Percentiles rank a stretch among this genome's conserved stretches.
Conservation (phyloP, 1,284 basidiomycete genomes). For the Mrakiaceae sp. region DNA sequence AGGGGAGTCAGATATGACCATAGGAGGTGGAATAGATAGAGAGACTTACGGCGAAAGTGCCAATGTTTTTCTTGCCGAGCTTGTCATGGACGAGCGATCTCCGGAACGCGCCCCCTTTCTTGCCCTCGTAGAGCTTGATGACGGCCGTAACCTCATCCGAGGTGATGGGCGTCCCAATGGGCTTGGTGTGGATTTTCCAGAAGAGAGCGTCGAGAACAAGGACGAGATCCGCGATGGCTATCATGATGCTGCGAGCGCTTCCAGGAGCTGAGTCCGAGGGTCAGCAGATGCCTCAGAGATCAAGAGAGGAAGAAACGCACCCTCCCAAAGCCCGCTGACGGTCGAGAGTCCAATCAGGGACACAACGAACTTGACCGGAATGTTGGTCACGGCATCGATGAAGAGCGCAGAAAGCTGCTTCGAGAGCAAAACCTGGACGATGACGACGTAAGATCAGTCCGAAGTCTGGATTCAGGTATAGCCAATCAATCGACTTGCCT, state of each 20-base stretch:
- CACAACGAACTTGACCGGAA: slow-evolving; percentile 10
- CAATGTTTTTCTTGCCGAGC: slow-evolving; percentile 2
- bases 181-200: neutral
- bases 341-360: neutral
- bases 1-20: too few relatives aligned
- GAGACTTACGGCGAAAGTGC: neutral
- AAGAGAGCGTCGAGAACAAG: slow-evolving; percentile 12
- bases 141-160: slow-evolving; percentile 3
- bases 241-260: slow-evolving; percentile 5
- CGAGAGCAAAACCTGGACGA: neutral
- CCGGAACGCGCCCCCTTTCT: neutral
- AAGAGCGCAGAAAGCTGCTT: slow-evolving; percentile 7
- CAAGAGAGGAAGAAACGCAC: neutral
- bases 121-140: slow-evolving; percentile 6
- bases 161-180: neutral
- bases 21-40: too few relatives aligned
- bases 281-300: slow-evolving; percentile 3
- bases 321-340: neutral
- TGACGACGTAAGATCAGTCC: neutral
- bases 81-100: slow-evolving; percentile 3
- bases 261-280: slow-evolving; percentile 2
- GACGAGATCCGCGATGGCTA: slow-evolving; percentile 11
- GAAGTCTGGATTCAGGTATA: neutral
- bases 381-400: slow-evolving; percentile 4
- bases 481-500: neutral